These are phyloP conservation scores for Hypoxylon perforatum DNA, from an alignment of 495 filamentous ascomycete genomes.

Conservation along the genomic window DNA sequence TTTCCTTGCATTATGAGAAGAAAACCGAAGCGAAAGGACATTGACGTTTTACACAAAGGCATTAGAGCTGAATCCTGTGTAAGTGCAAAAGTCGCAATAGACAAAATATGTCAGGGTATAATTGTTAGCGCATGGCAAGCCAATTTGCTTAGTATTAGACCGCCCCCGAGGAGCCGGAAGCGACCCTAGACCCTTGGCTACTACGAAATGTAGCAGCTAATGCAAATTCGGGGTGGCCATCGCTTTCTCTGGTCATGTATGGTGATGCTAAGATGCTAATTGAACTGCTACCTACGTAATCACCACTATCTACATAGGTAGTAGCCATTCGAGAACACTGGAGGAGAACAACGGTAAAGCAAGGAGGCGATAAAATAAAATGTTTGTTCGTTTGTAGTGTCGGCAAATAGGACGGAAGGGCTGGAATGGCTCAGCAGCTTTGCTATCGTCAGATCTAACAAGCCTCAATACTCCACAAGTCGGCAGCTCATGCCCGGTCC, in stretches of 20 bases:
- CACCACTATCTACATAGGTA: background rate
- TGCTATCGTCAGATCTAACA: too few relatives aligned
- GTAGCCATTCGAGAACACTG: background rate
- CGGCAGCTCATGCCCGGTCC: too few relatives aligned
- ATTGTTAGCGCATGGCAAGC: background rate
- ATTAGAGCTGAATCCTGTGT: too few relatives aligned
- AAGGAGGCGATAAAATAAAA: background rate
- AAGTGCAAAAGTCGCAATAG: too few relatives aligned
- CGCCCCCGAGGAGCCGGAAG: background rate
- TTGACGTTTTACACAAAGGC: too few relatives aligned
- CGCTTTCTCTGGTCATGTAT: background rate
- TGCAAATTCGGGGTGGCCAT: background rate
- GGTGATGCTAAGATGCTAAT: background rate
- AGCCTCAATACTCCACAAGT: too few relatives aligned
- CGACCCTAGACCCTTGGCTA: background rate
- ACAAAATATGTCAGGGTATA: too few relatives aligned
- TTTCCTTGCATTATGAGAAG: slow-evolving; percentile 1
- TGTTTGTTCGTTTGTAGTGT: too few relatives aligned
- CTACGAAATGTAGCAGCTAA: background rate
- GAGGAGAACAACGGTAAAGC: background rate
- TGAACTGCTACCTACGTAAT: slow-evolving; percentile 1
- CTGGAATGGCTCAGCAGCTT: too few relatives aligned
- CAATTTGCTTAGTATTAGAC: slow-evolving; percentile 1
- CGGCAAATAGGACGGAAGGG: too few relatives aligned
- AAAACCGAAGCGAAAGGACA: too few relatives aligned